Evolutionary conservation across 148 eudicot species (phyloP).

Genomic region (Dysphania ambrosioides): DNA sequence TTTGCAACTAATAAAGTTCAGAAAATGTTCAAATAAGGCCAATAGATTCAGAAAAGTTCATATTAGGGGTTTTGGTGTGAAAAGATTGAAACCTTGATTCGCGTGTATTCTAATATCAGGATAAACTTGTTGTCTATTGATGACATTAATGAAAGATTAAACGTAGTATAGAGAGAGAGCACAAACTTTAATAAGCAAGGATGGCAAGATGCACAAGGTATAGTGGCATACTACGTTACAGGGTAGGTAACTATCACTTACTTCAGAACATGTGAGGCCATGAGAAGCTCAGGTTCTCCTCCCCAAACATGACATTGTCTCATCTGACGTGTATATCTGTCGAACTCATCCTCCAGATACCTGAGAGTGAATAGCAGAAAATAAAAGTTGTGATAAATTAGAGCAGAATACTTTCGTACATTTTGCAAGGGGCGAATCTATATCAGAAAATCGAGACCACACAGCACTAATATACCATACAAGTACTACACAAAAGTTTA

Average conservation of each 20-base stretch:
- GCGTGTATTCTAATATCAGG: background rate
- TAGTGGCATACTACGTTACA: background rate
- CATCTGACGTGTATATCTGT: constrained; percentile 61
- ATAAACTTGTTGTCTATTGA: background rate
- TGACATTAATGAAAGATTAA: background rate
- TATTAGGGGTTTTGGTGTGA: background rate
- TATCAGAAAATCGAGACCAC: background rate
- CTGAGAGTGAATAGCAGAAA: constrained; percentile 32
- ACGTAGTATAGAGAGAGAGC: background rate
- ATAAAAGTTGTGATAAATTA: constrained; percentile 2
- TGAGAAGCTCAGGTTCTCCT: constrained; percentile 91
- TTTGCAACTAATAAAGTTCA: background rate
- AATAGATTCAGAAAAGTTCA: background rate
- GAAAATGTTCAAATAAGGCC: background rate
- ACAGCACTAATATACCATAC: background rate
- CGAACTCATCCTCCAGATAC: constrained; percentile 79
- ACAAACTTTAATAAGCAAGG: background rate
- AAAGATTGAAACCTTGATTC: background rate
- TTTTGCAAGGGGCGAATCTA: background rate
- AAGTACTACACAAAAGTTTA: background rate
- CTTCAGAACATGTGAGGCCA: constrained; percentile 85
- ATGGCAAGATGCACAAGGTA: background rate
- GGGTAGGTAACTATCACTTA: constrained; percentile 31
- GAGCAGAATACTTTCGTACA: background rate
- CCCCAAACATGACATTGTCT: constrained; percentile 76